These are phyloP conservation scores for Trichoderma pleuroti DNA, from an alignment of 2,329 filamentous ascomycete species.

Conservation along the genomic window DNA sequence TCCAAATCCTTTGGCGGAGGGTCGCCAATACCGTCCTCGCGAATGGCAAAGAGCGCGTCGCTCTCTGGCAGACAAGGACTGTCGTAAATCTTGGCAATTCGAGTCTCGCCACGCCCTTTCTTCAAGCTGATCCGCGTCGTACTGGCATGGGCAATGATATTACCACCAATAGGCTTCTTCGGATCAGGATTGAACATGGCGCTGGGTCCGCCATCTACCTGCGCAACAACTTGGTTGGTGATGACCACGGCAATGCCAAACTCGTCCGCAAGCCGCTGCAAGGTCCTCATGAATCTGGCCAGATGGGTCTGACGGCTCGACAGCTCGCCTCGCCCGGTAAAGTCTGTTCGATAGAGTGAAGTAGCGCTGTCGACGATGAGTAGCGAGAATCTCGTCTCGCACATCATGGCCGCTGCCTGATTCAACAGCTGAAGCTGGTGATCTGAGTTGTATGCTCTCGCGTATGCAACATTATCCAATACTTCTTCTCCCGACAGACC, in stretches of 20 bases:
- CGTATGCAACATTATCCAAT: constrained; percentile 96
- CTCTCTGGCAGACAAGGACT: constrained; percentile 95
- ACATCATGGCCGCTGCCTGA: constrained; percentile 98
- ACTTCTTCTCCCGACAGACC: constrained; percentile 96
- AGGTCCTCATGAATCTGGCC: constrained; percentile 81
- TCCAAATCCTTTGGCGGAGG: constrained; percentile 93
- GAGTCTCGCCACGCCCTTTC: constrained; percentile 91
- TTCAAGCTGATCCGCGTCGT: constrained; percentile 93
- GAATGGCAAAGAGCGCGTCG: constrained; percentile 94
- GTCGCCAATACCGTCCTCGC: constrained; percentile 94
- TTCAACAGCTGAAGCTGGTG: constrained; percentile 94
- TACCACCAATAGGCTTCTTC: constrained; percentile 98
- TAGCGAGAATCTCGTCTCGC: constrained; percentile 93
- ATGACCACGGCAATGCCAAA: constrained; percentile 98
- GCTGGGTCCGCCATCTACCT: constrained; percentile 92
- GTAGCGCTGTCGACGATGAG: constrained; percentile 96
- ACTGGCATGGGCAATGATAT: constrained; percentile 97
- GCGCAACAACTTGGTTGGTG: constrained; percentile 97
- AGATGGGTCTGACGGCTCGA: constrained; percentile 89
- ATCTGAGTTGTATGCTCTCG: constrained; percentile 96
- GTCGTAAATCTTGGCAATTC: constrained; percentile 99
- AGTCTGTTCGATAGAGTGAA: constrained; percentile 92
- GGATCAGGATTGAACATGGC: constrained; percentile 99
- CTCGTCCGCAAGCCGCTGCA: constrained; percentile 73
- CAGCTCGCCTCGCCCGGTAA: constrained; percentile 91